Percentiles rank a stretch among this genome's conserved stretches.
phyloP scores from a whole-genome alignment of 2,329 filamentous ascomycete species.

The Lasiodiplodia sp. region DNA sequence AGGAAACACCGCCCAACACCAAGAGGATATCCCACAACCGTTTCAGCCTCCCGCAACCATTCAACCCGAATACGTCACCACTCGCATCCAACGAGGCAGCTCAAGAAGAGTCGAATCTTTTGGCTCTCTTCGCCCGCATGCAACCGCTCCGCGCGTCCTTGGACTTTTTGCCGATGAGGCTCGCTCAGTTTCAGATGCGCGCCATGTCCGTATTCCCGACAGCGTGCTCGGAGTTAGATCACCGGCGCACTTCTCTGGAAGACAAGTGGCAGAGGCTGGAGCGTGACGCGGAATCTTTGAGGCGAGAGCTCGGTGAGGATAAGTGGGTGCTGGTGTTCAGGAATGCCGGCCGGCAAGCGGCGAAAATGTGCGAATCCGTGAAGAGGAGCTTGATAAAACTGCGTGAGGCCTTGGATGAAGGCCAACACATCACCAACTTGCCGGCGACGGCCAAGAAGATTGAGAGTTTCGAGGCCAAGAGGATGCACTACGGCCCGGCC shows the following conservation, averaged over 20 bases:
- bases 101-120: slow-evolving; percentile 85
- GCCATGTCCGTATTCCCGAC: slow-evolving; percentile 84
- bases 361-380: slow-evolving; percentile 97
- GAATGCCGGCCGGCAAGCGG: slow-evolving; percentile 86
- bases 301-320: slow-evolving; percentile 92
- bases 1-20: slow-evolving; percentile 74
- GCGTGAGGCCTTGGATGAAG: slow-evolving; percentile 76
- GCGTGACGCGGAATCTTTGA: slow-evolving; percentile 85
- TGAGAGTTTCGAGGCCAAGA: slow-evolving; percentile 94
- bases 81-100: slow-evolving; percentile 64
- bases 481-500: slow-evolving; percentile 89
- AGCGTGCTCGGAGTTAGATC: slow-evolving; percentile 86
- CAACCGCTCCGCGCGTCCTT: slow-evolving; percentile 91
- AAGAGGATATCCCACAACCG: slow-evolving; percentile 66
- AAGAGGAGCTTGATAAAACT: slow-evolving; percentile 86
- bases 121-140: slow-evolving; percentile 93
- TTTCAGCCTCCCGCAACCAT: slow-evolving; percentile 69
- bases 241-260: slow-evolving; percentile 76
- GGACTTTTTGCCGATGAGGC: slow-evolving; percentile 93
- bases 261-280: slow-evolving; percentile 88
- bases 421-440: slow-evolving; percentile 59
- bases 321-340: slow-evolving; percentile 96
- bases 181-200: slow-evolving; percentile 83
- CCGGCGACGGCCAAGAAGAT: slow-evolving; percentile 79
- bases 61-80: slow-evolving; percentile 60